Base-by-base conservation (phyloP, 306 rosid genomes). In the Hippophae tibetana region DNA sequence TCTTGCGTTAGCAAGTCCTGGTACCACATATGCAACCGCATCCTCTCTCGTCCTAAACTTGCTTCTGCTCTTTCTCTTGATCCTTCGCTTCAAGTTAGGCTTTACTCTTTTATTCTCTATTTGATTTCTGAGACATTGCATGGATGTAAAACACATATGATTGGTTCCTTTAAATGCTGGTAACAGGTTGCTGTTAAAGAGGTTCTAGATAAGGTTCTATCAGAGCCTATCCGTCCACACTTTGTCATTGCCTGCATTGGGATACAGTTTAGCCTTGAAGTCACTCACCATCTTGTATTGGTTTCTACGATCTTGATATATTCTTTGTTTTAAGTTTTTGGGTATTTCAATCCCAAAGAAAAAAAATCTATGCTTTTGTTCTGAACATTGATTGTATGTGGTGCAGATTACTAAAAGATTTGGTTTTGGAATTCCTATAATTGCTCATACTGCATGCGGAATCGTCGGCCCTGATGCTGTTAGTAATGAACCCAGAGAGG, bases 61-160 rank as follows among this genome's bases (percentile, higher is more conserved):
- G 72, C 89, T 13, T 75, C 86, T 2, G 89, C 92, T 11, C 81
- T 87, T 60, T 81, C 95, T 58, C 83, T 87, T 72, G 70, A 84
- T 10, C 85, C 82, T 65, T 75, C 72, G 3, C 69, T 64, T 14
- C 38, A 7, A 12, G 90, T 84, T 69, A 38, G 57, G 3, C 41
- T 58, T 44, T 40, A 57, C n/a, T 54, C 48, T 31, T 27, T 4
- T 8, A 8, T 5, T 6, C 57, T 42, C n/a, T 51, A 18, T 51
- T 10, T 64, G 68, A 26, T 64, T 2, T 13, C 45, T 38, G 0
- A 11, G 42, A 51, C 52, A 58, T 9, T 13, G 11, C 2, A 7
- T 6, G n/a, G n/a, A 47, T 7, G 10, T 47, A 47, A 3, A 47
- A 47, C n/a, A 9, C 10, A 9, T 47, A 7, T 50, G 42, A 58